A percentile compares a stretch with the other conserved stretches of the same genome.
Evolutionary conservation across 768 basidiomycete genomes (phyloP).

Genomic region (Mycena galopus): DNA sequence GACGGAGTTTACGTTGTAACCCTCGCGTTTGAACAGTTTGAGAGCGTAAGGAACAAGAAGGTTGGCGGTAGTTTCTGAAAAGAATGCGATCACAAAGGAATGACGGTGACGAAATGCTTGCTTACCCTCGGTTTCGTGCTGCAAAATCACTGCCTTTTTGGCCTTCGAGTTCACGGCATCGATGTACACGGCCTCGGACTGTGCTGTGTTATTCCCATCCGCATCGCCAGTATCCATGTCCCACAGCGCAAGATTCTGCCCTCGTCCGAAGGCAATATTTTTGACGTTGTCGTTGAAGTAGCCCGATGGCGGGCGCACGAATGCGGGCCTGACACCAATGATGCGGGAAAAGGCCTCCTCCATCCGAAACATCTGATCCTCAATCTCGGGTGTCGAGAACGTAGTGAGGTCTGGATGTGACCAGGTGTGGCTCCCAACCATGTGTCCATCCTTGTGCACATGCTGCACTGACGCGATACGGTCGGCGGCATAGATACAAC

Average conservation of each 20-base stretch:
- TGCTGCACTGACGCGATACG: constrained; percentile 44
- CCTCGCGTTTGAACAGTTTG: not conserved
- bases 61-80: not conserved
- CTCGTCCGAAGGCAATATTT: constrained; percentile 46
- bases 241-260: constrained; percentile 52
- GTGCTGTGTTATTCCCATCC: constrained; percentile 38
- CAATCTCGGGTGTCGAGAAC: constrained; percentile 48
- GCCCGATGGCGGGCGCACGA: constrained; percentile 59
- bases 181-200: constrained; percentile 43
- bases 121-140: constrained; percentile 46
- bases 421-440: constrained; percentile 37
- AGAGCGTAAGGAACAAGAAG: not conserved
- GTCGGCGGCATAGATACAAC: not conserved
- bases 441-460: constrained; percentile 56
- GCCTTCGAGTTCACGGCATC: constrained; percentile 38
- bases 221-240: constrained; percentile 55
- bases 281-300: constrained; percentile 54
- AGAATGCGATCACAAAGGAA: not conserved
- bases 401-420: constrained; percentile 50
- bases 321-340: constrained; percentile 51
- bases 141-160: constrained; percentile 48
- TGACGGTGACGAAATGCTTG: not conserved
- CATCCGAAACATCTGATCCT: constrained; percentile 52
- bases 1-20: not conserved
- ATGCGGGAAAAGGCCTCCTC: constrained; percentile 43